A percentile compares a stretch with the other conserved stretches of the same genome.
Evolutionary conservation across 129 eudicot genomes (phyloP).

Genomic region (Lactuca sativa): DNA sequence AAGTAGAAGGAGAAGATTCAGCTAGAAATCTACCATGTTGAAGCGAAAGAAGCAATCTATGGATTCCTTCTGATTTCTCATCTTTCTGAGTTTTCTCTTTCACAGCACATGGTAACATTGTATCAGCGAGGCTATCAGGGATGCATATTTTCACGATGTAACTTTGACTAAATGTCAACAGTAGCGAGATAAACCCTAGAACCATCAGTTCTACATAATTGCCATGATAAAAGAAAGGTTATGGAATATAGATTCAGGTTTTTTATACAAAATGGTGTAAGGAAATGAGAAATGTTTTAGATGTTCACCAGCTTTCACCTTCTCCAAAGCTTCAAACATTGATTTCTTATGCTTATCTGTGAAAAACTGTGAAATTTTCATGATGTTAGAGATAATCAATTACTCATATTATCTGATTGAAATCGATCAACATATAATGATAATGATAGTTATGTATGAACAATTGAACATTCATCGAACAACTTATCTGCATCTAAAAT

Average conservation of each 20-base stretch:
- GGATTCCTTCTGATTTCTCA: conserved; percentile 21
- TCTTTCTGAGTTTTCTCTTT: conserved; percentile 9
- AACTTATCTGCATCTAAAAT: not conserved
- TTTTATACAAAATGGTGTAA: not conserved
- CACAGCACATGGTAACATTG: conserved; percentile 78
- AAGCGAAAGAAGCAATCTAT: conserved; percentile 44
- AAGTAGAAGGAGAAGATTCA: conserved; percentile 13
- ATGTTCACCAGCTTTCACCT: conserved; percentile 71
- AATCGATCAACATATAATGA: not conserved
- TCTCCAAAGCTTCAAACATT: conserved; percentile 85
- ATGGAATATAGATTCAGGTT: not conserved
- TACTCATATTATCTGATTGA: conserved; percentile 3
- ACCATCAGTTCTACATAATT: conserved; percentile 80
- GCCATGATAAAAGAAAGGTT: not conserved
- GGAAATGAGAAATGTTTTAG: not conserved
- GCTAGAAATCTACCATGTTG: conserved; percentile 40
- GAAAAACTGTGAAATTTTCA: conserved; percentile 45
- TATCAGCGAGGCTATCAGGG: conserved; percentile 48
- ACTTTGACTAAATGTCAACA: conserved; percentile 68
- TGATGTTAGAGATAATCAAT: conserved; percentile 6
- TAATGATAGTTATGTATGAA: not conserved
- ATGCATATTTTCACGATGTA: conserved; percentile 76
- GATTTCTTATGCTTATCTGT: conserved; percentile 64
- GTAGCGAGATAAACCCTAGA: conserved; percentile 79
- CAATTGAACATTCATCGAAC: not conserved